Conservation (phyloP, 1,139 yeast species). For the Geotrichum reessii region DNA sequence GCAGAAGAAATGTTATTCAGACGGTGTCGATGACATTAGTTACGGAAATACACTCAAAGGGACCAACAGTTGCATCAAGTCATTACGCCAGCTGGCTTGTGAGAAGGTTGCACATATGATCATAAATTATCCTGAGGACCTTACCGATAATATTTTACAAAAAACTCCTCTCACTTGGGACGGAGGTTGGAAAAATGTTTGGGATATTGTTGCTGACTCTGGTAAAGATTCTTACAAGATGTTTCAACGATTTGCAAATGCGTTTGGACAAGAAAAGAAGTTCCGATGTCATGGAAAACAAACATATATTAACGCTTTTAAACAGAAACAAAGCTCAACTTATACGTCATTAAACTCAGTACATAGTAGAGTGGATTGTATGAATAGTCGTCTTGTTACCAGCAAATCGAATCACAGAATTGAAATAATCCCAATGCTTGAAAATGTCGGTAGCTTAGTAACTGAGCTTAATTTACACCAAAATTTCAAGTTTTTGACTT, state of each 20-base stretch:
- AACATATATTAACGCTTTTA: constrained; percentile 5
- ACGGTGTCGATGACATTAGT: not conserved
- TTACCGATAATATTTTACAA: constrained; percentile 6
- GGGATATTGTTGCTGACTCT: constrained; percentile 24
- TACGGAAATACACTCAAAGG: not conserved
- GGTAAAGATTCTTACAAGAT: constrained; percentile 28
- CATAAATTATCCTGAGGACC: constrained; percentile 8
- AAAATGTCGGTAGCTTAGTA: constrained; percentile 9
- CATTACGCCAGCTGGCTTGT: constrained; percentile 9
- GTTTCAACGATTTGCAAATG: constrained; percentile 24
- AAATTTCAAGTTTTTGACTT: constrained; percentile 17
- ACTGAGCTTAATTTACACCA: constrained; percentile 13
- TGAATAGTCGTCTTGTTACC: constrained; percentile 11
- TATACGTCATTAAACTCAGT: not conserved
- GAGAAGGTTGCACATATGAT: constrained; percentile 6
- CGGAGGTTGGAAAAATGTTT: constrained; percentile 26
- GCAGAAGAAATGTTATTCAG: constrained; percentile 1
- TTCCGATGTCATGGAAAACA: constrained; percentile 24
- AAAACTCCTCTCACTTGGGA: constrained; percentile 7
- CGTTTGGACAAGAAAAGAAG: constrained; percentile 22
- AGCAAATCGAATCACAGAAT: constrained; percentile 19
- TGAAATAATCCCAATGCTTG: constrained; percentile 15
- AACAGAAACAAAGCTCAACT: not conserved
- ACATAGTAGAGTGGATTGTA: constrained; percentile 6
- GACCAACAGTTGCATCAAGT: not conserved